These are phyloP conservation scores for Backusella westeae DNA, from an alignment of 192 early-diverging fungal genomes.

Conservation along the genomic window DNA sequence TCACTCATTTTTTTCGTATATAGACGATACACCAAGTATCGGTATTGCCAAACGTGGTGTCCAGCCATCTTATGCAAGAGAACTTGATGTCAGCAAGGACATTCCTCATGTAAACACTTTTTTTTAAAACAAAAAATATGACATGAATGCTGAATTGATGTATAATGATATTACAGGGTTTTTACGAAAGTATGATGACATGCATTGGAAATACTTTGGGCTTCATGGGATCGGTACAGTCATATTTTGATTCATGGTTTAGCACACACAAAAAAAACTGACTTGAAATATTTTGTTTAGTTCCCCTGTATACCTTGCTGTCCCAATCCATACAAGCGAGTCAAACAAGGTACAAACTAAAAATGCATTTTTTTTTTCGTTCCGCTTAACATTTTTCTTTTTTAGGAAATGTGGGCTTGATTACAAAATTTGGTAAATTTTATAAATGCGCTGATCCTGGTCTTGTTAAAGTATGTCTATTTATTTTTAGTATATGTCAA, in stretches of 20 bases:
- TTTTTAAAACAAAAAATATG: not conserved
- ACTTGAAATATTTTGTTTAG: slow-evolving; percentile 2
- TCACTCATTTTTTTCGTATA: not conserved
- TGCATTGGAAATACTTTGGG: slow-evolving; percentile 39
- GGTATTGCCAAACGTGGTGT: slow-evolving; percentile 26
- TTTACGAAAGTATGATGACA: slow-evolving; percentile 50
- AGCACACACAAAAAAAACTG: not conserved
- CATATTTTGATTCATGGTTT: not conserved
- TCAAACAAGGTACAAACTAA: slow-evolving; percentile 23
- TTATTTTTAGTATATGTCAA: not conserved
- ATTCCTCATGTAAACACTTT: slow-evolving; percentile 23
- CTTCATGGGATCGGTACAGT: slow-evolving; percentile 38
- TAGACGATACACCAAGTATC: not conserved
- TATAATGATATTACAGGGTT: slow-evolving; percentile 10
- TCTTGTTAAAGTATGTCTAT: slow-evolving; percentile 28
- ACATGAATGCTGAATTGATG: not conserved
- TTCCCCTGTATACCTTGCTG: slow-evolving; percentile 44
- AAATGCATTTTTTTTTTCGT: not conserved
- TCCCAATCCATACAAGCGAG: slow-evolving; percentile 61
- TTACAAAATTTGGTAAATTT: slow-evolving; percentile 62
- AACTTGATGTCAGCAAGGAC: slow-evolving; percentile 17
- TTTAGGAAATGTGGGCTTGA: slow-evolving; percentile 63
- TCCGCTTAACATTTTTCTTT: not conserved
- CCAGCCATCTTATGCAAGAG: slow-evolving; percentile 31
- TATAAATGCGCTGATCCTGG: slow-evolving; percentile 55